Percentiles rank a stretch among this genome's conserved stretches.
phyloP scores from a whole-genome alignment of 352 stramenopile species.

The Elongisporangium prolatum region DNA sequence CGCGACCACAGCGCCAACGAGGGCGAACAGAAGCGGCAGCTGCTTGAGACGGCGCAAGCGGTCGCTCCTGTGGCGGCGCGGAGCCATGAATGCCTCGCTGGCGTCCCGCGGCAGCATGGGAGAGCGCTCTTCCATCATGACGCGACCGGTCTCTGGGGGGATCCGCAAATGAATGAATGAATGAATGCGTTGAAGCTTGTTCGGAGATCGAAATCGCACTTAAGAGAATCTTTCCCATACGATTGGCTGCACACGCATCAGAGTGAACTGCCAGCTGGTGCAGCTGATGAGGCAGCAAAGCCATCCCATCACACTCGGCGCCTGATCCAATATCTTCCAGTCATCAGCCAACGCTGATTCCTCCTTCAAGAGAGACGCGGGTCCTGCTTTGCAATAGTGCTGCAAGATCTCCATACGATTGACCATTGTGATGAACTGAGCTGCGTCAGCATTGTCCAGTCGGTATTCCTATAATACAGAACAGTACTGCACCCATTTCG shows the following conservation, averaged over 20 bases:
- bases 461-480: too few relatives aligned
- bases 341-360: neutral
- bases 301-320: neutral
- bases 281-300: neutral
- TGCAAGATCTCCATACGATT: neutral
- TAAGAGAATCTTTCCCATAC: neutral
- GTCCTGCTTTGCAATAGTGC: neutral
- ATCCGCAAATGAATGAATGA: neutral
- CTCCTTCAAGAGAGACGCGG: neutral
- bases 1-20: slow-evolving; percentile 22
- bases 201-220: slow-evolving; percentile 1
- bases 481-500: too few relatives aligned
- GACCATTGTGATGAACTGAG: neutral
- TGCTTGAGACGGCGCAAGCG: slow-evolving; percentile 11
- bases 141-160: neutral
- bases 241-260: neutral
- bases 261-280: neutral
- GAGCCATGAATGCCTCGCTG: neutral
- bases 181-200: neutral
- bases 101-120: slow-evolving; percentile 20
- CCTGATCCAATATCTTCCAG: neutral
- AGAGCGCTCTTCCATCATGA: slow-evolving; percentile 13
- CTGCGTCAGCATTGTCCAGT: too few relatives aligned
- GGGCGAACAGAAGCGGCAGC: slow-evolving; percentile 27
- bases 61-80: slow-evolving; percentile 7